Evolutionary conservation across 75 land plant genomes (phyloP).

Genomic region (Pinus tabuliformis): DNA sequence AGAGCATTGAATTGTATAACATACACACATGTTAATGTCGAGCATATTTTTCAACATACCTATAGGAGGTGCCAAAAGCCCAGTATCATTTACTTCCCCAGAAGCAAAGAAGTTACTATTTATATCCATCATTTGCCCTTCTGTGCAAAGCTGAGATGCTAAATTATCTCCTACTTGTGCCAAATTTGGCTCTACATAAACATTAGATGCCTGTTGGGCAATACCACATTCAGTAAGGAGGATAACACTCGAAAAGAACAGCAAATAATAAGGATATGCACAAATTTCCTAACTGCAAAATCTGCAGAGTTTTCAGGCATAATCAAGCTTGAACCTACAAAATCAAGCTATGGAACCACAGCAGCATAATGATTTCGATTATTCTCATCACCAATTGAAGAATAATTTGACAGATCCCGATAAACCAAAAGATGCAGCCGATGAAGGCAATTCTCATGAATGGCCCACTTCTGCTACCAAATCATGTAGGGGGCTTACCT

Average conservation of each 20-base stretch:
- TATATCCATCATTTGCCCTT: conserved; percentile 2
- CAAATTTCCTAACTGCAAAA: background rate
- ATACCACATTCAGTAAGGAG: background rate
- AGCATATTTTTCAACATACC: background rate
- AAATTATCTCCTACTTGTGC: conserved; percentile 7
- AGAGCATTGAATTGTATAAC: background rate
- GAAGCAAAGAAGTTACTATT: background rate
- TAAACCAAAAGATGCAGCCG: conserved; percentile 2
- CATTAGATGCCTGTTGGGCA: conserved; percentile 5
- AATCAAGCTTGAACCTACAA: conserved; percentile 1
- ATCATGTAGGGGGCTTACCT: conserved; percentile 2
- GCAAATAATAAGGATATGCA: background rate
- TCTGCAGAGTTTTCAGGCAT: background rate
- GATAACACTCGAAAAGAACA: background rate
- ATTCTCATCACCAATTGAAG: conserved; percentile 1
- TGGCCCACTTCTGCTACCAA: conserved; percentile 9
- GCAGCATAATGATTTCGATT: background rate
- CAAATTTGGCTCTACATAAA: background rate
- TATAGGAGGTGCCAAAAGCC: conserved; percentile 1
- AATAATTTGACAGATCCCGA: conserved; percentile 4
- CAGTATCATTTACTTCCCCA: conserved; percentile 3
- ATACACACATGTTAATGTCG: too few relatives aligned
- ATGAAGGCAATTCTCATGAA: background rate
- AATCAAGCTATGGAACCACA: background rate
- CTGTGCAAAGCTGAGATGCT: background rate